Percentiles rank a stretch among this genome's conserved stretches.
Evolutionary conservation across 2,329 filamentous ascomycete genomes (phyloP).

Genomic region (Emergomyces africanus): DNA sequence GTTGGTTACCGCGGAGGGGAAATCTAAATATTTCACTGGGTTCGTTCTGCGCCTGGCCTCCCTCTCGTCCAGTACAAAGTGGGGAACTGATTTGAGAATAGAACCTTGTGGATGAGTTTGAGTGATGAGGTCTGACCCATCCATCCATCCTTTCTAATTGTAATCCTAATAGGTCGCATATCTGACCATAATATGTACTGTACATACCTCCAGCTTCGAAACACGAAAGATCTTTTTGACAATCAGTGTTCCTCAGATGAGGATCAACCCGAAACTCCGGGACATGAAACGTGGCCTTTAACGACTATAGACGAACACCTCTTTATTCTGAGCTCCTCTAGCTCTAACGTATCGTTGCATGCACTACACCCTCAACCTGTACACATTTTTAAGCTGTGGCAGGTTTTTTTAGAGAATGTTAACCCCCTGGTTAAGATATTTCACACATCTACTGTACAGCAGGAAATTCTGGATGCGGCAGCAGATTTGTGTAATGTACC

Average conservation of each 20-base stretch:
- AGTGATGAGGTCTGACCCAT: conserved; percentile 6
- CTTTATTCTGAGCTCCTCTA: background rate
- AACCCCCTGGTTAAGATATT: conserved; percentile 60
- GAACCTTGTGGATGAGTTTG: conserved; percentile 11
- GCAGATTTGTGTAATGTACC: conserved; percentile 31
- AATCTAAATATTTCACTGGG: conserved; percentile 19
- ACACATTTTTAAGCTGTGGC: conserved; percentile 56
- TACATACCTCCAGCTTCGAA: too few species aligned
- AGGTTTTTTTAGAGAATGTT: conserved; percentile 59
- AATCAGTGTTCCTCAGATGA: background rate
- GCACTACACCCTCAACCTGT: conserved; percentile 14
- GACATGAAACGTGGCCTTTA: background rate
- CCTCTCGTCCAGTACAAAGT: conserved; percentile 28
- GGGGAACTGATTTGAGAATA: conserved; percentile 18
- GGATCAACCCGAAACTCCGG: background rate
- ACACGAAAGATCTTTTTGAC: background rate
- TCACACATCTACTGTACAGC: conserved; percentile 58
- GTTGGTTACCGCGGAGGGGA: conserved; percentile 12
- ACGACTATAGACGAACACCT: background rate
- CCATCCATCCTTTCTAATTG: background rate
- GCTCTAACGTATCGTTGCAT: background rate
- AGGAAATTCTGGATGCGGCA: conserved; percentile 50
- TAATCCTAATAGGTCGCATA: background rate
- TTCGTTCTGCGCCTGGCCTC: conserved; percentile 10
- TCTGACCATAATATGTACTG: background rate